Evolutionary conservation across 805 yeast species (phyloP).

Genomic region (Metschnikowia cerradonensis): DNA sequence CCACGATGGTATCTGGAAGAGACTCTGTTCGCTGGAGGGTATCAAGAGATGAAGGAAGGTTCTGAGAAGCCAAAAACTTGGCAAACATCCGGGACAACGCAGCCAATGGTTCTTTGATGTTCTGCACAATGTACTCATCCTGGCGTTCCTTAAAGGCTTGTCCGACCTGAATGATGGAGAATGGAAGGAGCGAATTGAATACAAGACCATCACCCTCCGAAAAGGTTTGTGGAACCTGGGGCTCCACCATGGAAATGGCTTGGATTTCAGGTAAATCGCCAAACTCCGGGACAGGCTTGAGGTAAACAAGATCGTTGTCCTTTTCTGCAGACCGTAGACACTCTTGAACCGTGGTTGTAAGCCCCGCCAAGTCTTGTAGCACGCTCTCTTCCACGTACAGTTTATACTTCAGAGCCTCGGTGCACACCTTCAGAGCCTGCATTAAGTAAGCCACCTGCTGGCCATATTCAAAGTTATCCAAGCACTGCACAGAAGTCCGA

Average conservation of each 20-base stretch:
- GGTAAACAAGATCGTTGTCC: constrained; percentile 78
- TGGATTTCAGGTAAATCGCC: constrained; percentile 38
- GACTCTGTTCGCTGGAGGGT: constrained; percentile 53
- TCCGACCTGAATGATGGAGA: constrained; percentile 58
- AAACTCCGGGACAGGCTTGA: constrained; percentile 56
- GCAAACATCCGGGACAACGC: constrained; percentile 44
- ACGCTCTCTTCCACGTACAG: constrained; percentile 43
- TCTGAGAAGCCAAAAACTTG: constrained; percentile 42
- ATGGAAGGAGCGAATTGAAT: constrained; percentile 67
- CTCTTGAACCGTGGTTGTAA: constrained; percentile 42
- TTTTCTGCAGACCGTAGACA: constrained; percentile 55
- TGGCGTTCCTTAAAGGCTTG: constrained; percentile 67
- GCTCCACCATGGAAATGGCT: constrained; percentile 55
- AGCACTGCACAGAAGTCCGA: constrained; percentile 51
- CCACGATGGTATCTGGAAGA: constrained; percentile 54
- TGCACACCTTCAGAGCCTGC: constrained; percentile 38
- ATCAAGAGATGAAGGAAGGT: constrained; percentile 62
- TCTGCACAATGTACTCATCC: constrained; percentile 47
- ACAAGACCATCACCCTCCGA: constrained; percentile 14
- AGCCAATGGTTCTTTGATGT: constrained; percentile 42
- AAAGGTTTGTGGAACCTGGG: constrained; percentile 28
- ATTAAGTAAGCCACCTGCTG: constrained; percentile 60
- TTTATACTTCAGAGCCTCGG: constrained; percentile 34
- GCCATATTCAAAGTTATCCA: constrained; percentile 56
- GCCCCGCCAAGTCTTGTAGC: constrained; percentile 49